Conservation (phyloP, 208 protist species). For the Phytomonas serpens region DNA sequence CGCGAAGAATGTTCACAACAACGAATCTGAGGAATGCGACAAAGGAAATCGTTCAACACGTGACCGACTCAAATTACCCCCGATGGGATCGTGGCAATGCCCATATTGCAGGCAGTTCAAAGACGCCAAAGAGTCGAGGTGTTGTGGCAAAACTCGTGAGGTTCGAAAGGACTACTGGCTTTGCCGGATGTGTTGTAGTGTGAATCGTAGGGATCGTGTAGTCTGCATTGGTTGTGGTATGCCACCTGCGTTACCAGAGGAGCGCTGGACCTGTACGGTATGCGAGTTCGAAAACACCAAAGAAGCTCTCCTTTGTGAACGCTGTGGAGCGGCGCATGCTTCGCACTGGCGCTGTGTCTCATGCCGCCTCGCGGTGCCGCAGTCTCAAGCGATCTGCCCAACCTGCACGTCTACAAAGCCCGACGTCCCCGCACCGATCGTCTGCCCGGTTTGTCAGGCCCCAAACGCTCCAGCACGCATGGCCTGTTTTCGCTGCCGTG, state of each 20-base stretch:
- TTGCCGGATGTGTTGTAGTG: conserved; percentile 61
- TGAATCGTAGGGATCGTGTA: conserved; percentile 37
- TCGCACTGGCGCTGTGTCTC: conserved; percentile 26
- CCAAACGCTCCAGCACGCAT: conserved; percentile 34
- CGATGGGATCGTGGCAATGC: conserved; percentile 44
- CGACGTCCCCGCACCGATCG: conserved; percentile 2
- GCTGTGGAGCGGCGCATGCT: conserved; percentile 36
- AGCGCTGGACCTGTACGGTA: conserved; percentile 38
- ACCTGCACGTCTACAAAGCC: conserved; percentile 20
- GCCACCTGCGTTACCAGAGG: conserved; percentile 14
- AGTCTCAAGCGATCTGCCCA: conserved; percentile 6
- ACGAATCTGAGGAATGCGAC: neutral
- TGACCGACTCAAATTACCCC: conserved; percentile 13
- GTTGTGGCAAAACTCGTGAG: conserved; percentile 48
- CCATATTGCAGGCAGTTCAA: conserved; percentile 58
- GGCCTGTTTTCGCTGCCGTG: conserved; percentile 66
- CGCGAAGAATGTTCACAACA: neutral
- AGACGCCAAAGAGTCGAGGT: conserved; percentile 20
- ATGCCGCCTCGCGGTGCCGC: conserved; percentile 15
- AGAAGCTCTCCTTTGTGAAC: conserved; percentile 22
- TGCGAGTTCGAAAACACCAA: conserved; percentile 36
- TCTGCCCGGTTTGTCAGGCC: conserved; percentile 45
- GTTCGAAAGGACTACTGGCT: conserved; percentile 71
- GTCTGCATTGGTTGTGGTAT: conserved; percentile 58
- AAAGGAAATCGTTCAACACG: conserved; percentile 7